These are phyloP conservation scores for Diversispora epigaea DNA, from an alignment of 192 early-diverging fungal genomes.

Conservation along the genomic window DNA sequence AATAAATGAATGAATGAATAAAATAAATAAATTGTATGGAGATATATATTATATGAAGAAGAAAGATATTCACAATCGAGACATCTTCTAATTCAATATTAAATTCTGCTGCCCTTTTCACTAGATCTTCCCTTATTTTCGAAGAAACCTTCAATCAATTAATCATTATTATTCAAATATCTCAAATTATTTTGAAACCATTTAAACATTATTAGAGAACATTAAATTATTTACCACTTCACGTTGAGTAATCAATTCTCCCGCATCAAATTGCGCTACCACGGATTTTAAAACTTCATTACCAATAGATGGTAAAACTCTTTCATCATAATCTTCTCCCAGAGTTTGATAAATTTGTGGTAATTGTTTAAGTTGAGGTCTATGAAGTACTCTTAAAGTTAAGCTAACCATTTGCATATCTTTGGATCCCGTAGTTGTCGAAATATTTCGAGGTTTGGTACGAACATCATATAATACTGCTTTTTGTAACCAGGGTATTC, in stretches of 20 bases:
- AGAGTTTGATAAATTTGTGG: constrained; percentile 86
- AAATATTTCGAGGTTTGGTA: constrained; percentile 94
- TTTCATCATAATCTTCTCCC: constrained; percentile 95
- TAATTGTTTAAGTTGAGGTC: constrained; percentile 75
- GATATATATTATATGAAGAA: neutral
- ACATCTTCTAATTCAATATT: constrained; percentile 96
- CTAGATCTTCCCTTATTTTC: constrained; percentile 89
- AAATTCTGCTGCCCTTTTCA: constrained; percentile 89
- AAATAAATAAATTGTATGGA: neutral
- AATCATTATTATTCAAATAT: neutral
- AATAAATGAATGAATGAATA: too few relatives aligned
- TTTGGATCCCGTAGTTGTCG: constrained; percentile 98
- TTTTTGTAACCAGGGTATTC: constrained; percentile 95
- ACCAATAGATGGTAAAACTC: constrained; percentile 95
- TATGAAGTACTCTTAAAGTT: constrained; percentile 89
- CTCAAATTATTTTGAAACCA: too few relatives aligned
- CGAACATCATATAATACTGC: constrained; percentile 91
- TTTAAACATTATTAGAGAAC: constrained; percentile 20
- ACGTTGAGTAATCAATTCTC: constrained; percentile 97
- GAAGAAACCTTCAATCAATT: constrained; percentile 65
- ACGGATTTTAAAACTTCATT: constrained; percentile 99
- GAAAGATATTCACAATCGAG: constrained; percentile 75
- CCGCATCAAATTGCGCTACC: constrained; percentile 98
- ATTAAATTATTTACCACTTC: constrained; percentile 59
- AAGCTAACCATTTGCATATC: constrained; percentile 99